Evolutionary conservation across 208 protist genomes (phyloP).

Genomic region (Trypanosoma avium): DNA sequence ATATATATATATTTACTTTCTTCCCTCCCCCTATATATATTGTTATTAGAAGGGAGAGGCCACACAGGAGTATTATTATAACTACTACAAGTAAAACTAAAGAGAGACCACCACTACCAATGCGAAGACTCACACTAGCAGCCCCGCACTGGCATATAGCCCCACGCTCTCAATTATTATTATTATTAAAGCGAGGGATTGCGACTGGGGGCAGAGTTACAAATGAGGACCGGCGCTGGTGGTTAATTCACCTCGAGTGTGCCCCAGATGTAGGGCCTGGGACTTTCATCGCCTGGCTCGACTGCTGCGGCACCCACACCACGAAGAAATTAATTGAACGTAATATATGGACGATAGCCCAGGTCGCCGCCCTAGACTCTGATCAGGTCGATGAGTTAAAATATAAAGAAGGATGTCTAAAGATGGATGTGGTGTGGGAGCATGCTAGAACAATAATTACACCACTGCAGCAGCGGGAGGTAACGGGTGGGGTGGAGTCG

Average conservation of each 20-base stretch:
- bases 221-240: slow-evolving; percentile 88
- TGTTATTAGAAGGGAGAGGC: no score
- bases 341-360: slow-evolving; percentile 90
- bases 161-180: background rate
- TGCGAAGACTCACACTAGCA: slow-evolving; percentile 21
- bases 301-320: slow-evolving; percentile 89
- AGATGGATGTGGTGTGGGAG: slow-evolving; percentile 89
- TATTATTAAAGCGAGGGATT: slow-evolving; percentile 27
- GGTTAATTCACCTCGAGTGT: slow-evolving; percentile 86
- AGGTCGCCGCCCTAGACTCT: slow-evolving; percentile 78
- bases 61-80: no score
- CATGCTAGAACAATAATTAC: slow-evolving; percentile 86
- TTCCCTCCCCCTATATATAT: no score
- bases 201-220: slow-evolving; percentile 74
- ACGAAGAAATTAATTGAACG: slow-evolving; percentile 90
- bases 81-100: no score
- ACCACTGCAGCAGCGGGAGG: slow-evolving; percentile 63
- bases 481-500: slow-evolving; percentile 71
- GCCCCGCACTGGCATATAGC: no score
- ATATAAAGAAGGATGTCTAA: slow-evolving; percentile 88
- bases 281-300: slow-evolving; percentile 84
- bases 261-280: slow-evolving; percentile 80
- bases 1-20: no score
- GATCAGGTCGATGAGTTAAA: slow-evolving; percentile 87
- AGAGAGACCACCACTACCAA: no score